Base-by-base conservation (phyloP, 805 yeast species). In the Kockiozyma suomiensis region DNA sequence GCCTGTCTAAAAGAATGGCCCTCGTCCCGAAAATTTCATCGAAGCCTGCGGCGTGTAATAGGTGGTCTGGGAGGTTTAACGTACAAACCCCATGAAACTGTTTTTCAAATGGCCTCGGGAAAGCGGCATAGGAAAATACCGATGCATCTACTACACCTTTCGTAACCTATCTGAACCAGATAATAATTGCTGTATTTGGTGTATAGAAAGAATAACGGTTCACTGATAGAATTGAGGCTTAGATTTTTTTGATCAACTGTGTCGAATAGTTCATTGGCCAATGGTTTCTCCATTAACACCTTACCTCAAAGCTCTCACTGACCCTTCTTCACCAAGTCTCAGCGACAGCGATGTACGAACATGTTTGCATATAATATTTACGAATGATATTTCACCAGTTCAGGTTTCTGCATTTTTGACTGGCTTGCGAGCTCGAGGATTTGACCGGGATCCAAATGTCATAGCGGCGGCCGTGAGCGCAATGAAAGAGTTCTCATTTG, bases 401-500 rank as follows among this genome's bases (percentile, higher is more conserved):
- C 96, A 90, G 70, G 78, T 85, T 12, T 85, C 93, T 0, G 82
- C 94, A 8, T 92, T 94, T 70, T 78, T 94, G 58, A 86, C 96
- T 0, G 90, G 88, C 0, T 76, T 94, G 51, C 81, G 94, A 67
- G 73, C 85, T 45, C 81, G 83, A 32, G 89, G 89, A 1, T 74
- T 92, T 6, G 98, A 94, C 69, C 91, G 88, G 65, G 79, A 86
- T 54, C 85, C 97, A 0, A 88, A 83, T 37, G 89, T 77, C 72
- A 88, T 94, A 42, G 92, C 97, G 3, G 86, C 89, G 7, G 97
- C 97, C 0, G 97, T 90, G 0, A 76, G 78, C 21, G 85, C 94
- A 1, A 82, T 93, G 26, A 75, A 88, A 61, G 82, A 83, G 67
- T 86, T 81, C 67, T 85, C 94, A 5, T 81, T 80, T 50, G 66